Conservation (phyloP, 192 early-diverging fungal species). For the Rhizoclosmatium globosum region DNA sequence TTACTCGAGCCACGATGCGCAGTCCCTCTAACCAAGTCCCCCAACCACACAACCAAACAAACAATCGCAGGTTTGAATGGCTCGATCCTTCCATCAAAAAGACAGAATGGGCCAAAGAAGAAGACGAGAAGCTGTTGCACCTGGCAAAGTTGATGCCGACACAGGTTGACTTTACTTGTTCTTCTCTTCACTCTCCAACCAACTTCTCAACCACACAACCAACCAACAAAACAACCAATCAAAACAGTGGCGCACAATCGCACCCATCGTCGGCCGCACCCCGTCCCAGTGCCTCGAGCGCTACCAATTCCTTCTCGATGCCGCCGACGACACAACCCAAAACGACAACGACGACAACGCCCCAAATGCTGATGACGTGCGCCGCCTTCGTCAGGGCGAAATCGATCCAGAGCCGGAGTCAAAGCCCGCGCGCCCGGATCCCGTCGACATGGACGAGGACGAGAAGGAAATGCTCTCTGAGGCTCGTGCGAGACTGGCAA, state of each 20-base stretch:
- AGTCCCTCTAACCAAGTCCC: background rate
- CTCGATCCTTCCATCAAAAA: constrained; percentile 98
- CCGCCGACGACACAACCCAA: constrained; percentile 79
- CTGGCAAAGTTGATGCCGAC: constrained; percentile 99
- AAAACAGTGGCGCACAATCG: constrained; percentile 90
- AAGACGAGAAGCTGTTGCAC: constrained; percentile 97
- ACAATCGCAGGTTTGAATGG: constrained; percentile 77
- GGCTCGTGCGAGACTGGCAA: constrained; percentile 96
- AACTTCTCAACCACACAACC: too few relatives aligned
- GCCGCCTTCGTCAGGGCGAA: constrained; percentile 90
- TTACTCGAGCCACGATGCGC: background rate
- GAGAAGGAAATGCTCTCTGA: constrained; percentile 99
- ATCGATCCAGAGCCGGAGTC: constrained; percentile 97
- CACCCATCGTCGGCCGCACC: constrained; percentile 96
- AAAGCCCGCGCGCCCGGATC: constrained; percentile 96
- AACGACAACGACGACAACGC: constrained; percentile 73
- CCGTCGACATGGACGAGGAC: constrained; percentile 97
- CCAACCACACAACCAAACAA: background rate
- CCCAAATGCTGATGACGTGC: constrained; percentile 84
- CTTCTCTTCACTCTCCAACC: background rate
- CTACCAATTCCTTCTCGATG: constrained; percentile 94
- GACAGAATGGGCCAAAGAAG: constrained; percentile 99
- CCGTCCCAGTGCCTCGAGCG: constrained; percentile 96
- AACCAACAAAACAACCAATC: background rate
- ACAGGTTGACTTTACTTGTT: constrained; percentile 65